phyloP scores from a whole-genome alignment of 164 flowering plant genomes.

The Magnolia kwangsiensis region DNA sequence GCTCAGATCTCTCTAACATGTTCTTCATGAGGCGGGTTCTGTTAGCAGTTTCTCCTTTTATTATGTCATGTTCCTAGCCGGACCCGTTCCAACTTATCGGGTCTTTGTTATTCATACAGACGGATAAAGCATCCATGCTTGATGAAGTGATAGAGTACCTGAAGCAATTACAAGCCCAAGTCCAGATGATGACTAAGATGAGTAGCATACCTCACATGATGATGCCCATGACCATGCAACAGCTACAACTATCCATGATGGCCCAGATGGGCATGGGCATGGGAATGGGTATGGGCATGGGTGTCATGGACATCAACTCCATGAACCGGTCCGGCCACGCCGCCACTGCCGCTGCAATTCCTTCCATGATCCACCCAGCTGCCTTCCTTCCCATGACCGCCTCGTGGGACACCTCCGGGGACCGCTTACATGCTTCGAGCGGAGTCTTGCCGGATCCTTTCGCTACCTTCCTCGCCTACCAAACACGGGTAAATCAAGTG shows the following conservation, averaged over 20 bases:
- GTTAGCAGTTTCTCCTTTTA: background rate
- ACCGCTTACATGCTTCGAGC: conserved; percentile 21
- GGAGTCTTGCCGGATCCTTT: conserved; percentile 45
- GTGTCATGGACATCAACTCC: conserved; percentile 51
- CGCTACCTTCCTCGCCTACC: conserved; percentile 57
- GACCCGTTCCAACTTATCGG: background rate
- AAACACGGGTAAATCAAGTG: conserved; percentile 41
- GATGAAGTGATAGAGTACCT: conserved; percentile 88
- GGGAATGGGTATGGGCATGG: conserved; percentile 52
- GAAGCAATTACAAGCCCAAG: conserved; percentile 80
- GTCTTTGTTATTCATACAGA: conserved; percentile 30
- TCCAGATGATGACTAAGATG: conserved; percentile 60
- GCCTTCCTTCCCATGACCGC: conserved; percentile 35
- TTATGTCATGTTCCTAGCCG: background rate
- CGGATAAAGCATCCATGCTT: conserved; percentile 87
- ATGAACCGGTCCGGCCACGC: conserved; percentile 12
- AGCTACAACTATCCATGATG: conserved; percentile 79
- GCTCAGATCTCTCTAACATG: too few relatives aligned
- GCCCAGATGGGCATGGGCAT: conserved; percentile 45
- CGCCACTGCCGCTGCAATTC: conserved; percentile 28
- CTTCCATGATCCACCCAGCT: conserved; percentile 43
- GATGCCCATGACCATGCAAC: conserved; percentile 71
- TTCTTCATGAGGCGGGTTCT: too few relatives aligned
- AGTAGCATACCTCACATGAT: conserved; percentile 57
- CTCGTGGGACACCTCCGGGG: conserved; percentile 43